A percentile compares a stretch with the other conserved stretches of the same genome.
These are phyloP conservation scores for Spatholobus suberectus DNA, from an alignment of 306 rosid species.

Conservation along the genomic window DNA sequence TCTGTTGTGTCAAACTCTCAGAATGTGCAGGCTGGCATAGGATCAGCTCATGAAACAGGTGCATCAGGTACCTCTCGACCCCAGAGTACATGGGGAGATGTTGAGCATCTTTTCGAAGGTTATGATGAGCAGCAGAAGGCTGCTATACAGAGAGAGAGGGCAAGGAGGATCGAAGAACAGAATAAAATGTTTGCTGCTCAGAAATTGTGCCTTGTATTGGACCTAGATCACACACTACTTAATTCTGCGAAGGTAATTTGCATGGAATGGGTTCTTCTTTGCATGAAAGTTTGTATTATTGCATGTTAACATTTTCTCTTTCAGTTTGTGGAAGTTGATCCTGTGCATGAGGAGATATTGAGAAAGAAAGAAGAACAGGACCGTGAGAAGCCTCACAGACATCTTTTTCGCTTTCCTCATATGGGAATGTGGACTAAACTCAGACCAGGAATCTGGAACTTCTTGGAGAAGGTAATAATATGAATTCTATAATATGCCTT, in stretches of 20 bases:
- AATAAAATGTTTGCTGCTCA: conserved; percentile 89
- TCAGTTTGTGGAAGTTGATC: conserved; percentile 97
- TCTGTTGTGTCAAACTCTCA: conserved; percentile 51
- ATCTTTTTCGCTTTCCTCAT: conserved; percentile 92
- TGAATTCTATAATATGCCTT: conserved; percentile 17
- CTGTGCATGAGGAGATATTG: conserved; percentile 88
- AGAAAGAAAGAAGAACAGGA: conserved; percentile 92
- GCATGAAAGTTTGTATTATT: conserved; percentile 26
- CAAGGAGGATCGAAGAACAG: conserved; percentile 92
- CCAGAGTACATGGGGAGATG: conserved; percentile 79
- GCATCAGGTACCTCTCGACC: conserved; percentile 56
- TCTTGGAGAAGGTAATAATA: conserved; percentile 86
- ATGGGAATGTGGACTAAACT: conserved; percentile 99
- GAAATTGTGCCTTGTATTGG: conserved; percentile 96
- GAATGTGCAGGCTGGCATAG: conserved; percentile 48
- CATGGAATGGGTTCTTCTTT: conserved; percentile 35
- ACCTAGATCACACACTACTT: conserved; percentile 97
- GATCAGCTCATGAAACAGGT: conserved; percentile 57
- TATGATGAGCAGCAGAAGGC: conserved; percentile 92
- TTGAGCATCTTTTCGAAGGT: conserved; percentile 88
- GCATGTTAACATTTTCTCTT: conserved; percentile 42
- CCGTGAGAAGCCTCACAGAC: conserved; percentile 79
- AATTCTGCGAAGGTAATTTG: conserved; percentile 95
- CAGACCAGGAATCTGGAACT: conserved; percentile 97
- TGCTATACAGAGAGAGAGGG: conserved; percentile 95